A percentile compares a stretch with the other conserved stretches of the same genome.
These are phyloP conservation scores for Pythium folliculosum DNA, from an alignment of 352 stramenopile genomes.

Conservation along the genomic window DNA sequence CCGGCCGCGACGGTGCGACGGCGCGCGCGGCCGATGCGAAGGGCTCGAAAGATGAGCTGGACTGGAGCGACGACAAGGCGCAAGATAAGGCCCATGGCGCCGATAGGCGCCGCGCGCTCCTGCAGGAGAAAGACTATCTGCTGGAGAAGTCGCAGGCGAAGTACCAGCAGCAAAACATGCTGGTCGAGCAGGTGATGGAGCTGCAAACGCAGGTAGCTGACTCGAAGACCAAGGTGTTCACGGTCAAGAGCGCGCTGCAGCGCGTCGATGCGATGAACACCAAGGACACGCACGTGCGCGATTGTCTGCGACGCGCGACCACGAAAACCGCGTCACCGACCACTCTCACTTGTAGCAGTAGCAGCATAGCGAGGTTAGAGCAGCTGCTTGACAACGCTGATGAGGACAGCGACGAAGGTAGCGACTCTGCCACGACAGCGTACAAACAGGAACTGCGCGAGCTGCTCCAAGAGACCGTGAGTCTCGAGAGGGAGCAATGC, in stretches of 20 bases:
- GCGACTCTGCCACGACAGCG: slow-evolving; percentile 13
- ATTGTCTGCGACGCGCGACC: slow-evolving; percentile 35
- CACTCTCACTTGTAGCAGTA: background rate
- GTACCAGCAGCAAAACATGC: slow-evolving; percentile 56
- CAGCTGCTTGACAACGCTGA: slow-evolving; percentile 13
- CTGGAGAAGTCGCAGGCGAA: slow-evolving; percentile 61
- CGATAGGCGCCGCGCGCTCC: slow-evolving; percentile 43
- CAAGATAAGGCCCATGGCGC: slow-evolving; percentile 47
- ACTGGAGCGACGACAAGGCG: slow-evolving; percentile 28
- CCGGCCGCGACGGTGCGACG: background rate
- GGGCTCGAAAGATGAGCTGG: slow-evolving; percentile 29
- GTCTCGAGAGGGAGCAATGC: slow-evolving; percentile 40
- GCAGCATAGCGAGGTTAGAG: background rate
- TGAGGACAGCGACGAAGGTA: slow-evolving; percentile 13
- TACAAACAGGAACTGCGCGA: slow-evolving; percentile 39
- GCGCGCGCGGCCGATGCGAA: background rate
- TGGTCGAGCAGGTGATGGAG: slow-evolving; percentile 52
- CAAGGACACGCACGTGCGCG: slow-evolving; percentile 56
- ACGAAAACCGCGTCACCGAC: background rate
- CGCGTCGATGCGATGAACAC: slow-evolving; percentile 57
- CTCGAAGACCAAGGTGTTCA: slow-evolving; percentile 42
- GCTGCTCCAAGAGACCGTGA: slow-evolving; percentile 36
- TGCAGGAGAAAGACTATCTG: slow-evolving; percentile 59
- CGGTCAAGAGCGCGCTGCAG: slow-evolving; percentile 37
- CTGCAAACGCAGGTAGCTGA: slow-evolving; percentile 47